A percentile compares a stretch with the other conserved stretches of the same genome.
Evolutionary conservation across 1,139 yeast genomes (phyloP).

Genomic region (Suhomyces kunorum): DNA sequence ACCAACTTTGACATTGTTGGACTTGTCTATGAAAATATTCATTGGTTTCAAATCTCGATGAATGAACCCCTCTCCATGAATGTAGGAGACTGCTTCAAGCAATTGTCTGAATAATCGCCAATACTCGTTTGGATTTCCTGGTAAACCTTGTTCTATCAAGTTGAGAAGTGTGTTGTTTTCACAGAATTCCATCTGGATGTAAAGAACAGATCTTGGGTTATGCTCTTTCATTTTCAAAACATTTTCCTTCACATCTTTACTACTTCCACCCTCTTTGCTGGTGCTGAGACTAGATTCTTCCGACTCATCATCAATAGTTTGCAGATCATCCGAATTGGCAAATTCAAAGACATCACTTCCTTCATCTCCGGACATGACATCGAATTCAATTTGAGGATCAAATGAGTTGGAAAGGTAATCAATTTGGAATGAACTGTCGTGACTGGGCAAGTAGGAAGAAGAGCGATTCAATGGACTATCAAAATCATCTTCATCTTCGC

Average conservation of each 20-base stretch:
- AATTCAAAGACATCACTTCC: conserved; percentile 29
- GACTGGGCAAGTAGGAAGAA: conserved; percentile 33
- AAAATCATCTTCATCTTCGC: conserved; percentile 23
- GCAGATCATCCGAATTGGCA: conserved; percentile 23
- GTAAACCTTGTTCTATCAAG: conserved; percentile 79
- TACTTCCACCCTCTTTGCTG: conserved; percentile 15
- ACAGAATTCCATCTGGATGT: conserved; percentile 97
- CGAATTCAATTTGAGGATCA: conserved; percentile 62
- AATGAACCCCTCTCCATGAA: conserved; percentile 90
- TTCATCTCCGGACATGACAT: conserved; percentile 30
- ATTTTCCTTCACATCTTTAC: conserved; percentile 8
- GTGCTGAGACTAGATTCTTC: conserved; percentile 14
- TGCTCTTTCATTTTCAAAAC: conserved; percentile 1
- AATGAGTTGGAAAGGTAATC: conserved; percentile 72
- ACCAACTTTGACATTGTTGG: conserved; percentile 88
- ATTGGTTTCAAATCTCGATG: conserved; percentile 95
- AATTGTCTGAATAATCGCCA: conserved; percentile 90
- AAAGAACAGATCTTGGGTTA: conserved; percentile 55
- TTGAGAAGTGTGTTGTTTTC: conserved; percentile 89
- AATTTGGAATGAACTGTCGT: conserved; percentile 44
- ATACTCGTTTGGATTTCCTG: conserved; percentile 70
- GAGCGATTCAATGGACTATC: conserved; percentile 26
- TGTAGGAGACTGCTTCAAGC: conserved; percentile 86
- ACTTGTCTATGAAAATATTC: conserved; percentile 91
- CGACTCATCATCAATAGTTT: conserved; percentile 5